A percentile compares a stretch with the other conserved stretches of the same genome.
phyloP scores from a whole-genome alignment of 2,329 filamentous ascomycete genomes.

The Pseudogymnoascus sp. region DNA sequence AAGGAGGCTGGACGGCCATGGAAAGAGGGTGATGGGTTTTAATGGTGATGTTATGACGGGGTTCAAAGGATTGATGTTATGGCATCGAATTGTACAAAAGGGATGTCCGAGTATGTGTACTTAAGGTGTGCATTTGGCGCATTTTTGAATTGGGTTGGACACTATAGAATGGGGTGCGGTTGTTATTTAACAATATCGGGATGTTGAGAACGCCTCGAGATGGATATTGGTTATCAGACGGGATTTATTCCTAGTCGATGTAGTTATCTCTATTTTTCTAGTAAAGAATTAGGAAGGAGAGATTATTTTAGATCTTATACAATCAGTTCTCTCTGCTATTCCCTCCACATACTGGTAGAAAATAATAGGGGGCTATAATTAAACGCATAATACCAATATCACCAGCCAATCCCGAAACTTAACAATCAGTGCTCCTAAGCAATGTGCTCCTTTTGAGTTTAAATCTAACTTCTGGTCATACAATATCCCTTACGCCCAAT shows the following conservation, averaged over 20 bases:
- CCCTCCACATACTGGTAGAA: background rate
- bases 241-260: background rate
- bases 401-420: background rate
- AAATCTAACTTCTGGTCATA: constrained; percentile 1
- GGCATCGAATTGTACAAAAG: constrained; percentile 6
- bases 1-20: constrained; percentile 8
- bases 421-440: background rate
- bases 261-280: background rate
- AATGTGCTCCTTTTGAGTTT: background rate
- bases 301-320: background rate
- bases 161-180: background rate
- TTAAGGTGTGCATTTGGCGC: background rate
- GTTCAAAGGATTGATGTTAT: constrained; percentile 20
- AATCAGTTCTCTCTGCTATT: background rate
- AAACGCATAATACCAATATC: background rate
- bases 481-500: constrained; percentile 5
- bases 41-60: background rate
- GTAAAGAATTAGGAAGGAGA: background rate
- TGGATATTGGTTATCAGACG: background rate
- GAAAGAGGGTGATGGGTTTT: constrained; percentile 11
- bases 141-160: constrained; percentile 6
- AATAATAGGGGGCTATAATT: background rate
- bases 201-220: background rate
- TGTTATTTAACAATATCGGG: background rate
- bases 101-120: constrained; percentile 4